Evolutionary conservation across 305 asterid species (phyloP).

Genomic region (Fraxinus greggii): DNA sequence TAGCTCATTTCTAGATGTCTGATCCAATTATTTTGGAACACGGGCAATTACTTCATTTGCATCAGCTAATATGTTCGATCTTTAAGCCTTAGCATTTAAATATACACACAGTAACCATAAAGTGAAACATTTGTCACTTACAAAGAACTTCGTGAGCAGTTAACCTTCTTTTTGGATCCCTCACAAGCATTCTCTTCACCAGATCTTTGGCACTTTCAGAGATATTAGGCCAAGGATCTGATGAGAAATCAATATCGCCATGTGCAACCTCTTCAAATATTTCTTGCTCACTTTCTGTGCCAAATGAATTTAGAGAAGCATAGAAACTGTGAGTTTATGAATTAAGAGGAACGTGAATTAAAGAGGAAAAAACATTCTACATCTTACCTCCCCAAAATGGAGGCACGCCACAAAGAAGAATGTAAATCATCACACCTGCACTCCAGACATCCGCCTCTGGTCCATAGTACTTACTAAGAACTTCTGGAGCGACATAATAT

Average conservation of each 20-base stretch:
- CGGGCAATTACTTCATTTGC: neutral
- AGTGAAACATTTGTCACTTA: conserved; percentile 31
- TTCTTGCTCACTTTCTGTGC: conserved; percentile 53
- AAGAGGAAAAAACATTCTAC: neutral
- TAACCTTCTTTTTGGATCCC: conserved; percentile 57
- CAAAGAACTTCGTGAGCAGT: conserved; percentile 72
- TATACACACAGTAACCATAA: neutral
- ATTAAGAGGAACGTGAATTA: conserved; percentile 5
- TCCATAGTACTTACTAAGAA: conserved; percentile 56
- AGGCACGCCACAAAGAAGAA: conserved; percentile 62
- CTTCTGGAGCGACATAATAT: conserved; percentile 77
- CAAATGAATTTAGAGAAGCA: conserved; percentile 11
- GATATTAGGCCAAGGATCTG: conserved; percentile 68
- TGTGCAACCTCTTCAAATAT: conserved; percentile 57
- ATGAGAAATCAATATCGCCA: conserved; percentile 50
- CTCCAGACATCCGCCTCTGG: conserved; percentile 77
- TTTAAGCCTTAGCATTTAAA: neutral
- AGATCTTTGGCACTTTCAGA: conserved; percentile 67
- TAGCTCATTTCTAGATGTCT: neutral
- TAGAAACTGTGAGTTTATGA: neutral
- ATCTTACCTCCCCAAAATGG: conserved; percentile 78
- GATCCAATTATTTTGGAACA: neutral
- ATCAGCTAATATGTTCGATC: neutral
- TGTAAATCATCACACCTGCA: conserved; percentile 72
- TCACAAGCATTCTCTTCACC: conserved; percentile 53